Conservation (phyloP, 495 filamentous ascomycete genomes). For the Glutinoglossum americanum region DNA sequence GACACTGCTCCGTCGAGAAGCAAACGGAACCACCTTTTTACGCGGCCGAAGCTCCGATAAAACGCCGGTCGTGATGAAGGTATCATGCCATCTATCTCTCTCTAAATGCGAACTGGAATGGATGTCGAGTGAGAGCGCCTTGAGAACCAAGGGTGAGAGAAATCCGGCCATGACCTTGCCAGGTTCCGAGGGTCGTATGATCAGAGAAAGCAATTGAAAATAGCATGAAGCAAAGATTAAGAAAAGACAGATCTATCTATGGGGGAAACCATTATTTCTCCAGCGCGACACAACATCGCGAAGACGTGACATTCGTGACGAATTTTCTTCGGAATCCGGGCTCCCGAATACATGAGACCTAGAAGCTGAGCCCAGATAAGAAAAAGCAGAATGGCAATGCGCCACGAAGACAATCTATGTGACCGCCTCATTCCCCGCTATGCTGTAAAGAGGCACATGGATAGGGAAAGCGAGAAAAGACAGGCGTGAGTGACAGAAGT, state of each 20-base stretch:
- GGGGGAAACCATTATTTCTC: constrained; percentile 1
- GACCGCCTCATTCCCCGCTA: constrained; percentile 1
- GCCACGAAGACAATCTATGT: constrained; percentile 1
- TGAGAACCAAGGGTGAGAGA: neutral
- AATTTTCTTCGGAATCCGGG: constrained; percentile 2
- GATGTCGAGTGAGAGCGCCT: neutral
- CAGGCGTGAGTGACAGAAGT: constrained; percentile 25
- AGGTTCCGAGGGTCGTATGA: neutral
- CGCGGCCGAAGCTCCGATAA: neutral
- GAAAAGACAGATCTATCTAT: constrained; percentile 2
- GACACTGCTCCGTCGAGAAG: neutral
- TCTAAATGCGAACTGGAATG: neutral
- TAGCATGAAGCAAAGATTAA: constrained; percentile 1
- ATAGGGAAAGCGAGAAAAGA: constrained; percentile 27
- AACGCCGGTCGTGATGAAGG: constrained; percentile 1
- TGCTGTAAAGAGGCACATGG: constrained; percentile 21
- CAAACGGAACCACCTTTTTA: neutral
- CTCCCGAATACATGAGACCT: constrained; percentile 2
- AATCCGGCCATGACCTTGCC: neutral
- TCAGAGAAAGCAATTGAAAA: neutral
- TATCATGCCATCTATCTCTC: constrained; percentile 2
- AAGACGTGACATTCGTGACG: constrained; percentile 5
- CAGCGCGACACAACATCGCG: neutral
- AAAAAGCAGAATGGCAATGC: neutral
- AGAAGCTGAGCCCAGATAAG: constrained; percentile 1